Evolutionary conservation across 2,329 filamentous ascomycete genomes (phyloP), one percentile per base, ranked within the genome.

Genomic region (Pseudogymnoascus sp.): DNA sequence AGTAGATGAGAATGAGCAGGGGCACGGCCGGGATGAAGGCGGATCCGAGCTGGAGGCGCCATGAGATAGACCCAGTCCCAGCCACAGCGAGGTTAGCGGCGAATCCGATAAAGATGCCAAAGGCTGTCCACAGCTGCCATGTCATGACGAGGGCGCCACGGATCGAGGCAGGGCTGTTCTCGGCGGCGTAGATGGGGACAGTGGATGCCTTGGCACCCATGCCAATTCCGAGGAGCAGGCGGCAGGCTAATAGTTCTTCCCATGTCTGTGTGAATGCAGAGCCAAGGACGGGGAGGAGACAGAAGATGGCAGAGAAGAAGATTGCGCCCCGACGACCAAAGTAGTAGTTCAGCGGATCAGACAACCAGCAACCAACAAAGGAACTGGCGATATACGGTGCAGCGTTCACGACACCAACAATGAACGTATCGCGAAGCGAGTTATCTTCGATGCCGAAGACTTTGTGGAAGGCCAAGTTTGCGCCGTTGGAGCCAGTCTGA

Each of bases 141-240:
- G 86, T 86, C 89, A 93, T 93, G 66, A 92, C 89, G 16, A 92
- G 78, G 3, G 87, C 88, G 66, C 89, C 89, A 71, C 89, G 84
- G 60, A 91, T 86, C 1, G 79, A 73, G 0, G 88, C 85, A 0
- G 89, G 89, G 0, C 86, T 83, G 63, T 85, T 89, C 72, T 92
- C 89, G 2, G 89, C 89, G 0, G 87, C 86, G 68, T 90, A 92
- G 28, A 92, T 86, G 0, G 90, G 89, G 1, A 91, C 87, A 58
- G 80, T 84, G 0, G 79, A 79, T 19, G 85, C 85, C 71, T 92
- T 92, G 14, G 87, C 81, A 28, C 89, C 89, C 77, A 92, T 91
- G 1, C 88, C 89, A 52, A 94, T 83, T 8, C 91, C 91, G 64
- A 93, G 81, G 11, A 89, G 79, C 64, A 93, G 81, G 42, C 91